Evolutionary conservation across 73 alveolate species (phyloP).

Genomic region (Paraurostyla sp.): DNA sequence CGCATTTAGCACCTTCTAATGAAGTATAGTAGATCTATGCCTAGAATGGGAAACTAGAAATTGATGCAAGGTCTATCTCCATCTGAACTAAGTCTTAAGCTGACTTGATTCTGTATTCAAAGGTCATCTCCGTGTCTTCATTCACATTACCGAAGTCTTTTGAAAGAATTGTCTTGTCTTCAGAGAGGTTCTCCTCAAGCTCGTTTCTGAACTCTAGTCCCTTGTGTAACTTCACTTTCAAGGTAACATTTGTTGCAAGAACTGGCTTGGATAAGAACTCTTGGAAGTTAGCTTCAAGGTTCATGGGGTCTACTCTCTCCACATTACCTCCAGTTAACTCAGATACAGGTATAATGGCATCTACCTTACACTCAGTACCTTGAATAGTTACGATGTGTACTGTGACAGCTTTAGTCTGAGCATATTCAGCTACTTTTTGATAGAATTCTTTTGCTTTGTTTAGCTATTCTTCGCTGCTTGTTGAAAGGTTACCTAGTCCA

Average conservation of each 20-base stretch:
- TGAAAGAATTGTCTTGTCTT: constrained; percentile 69
- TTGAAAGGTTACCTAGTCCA: constrained; percentile 66
- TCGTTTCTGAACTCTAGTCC: constrained; percentile 72
- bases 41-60: constrained; percentile 88
- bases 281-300: constrained; percentile 61
- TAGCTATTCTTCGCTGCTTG: constrained; percentile 44
- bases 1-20: constrained; percentile 83
- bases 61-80: constrained; percentile 65
- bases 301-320: constrained; percentile 70
- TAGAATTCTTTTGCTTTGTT: constrained; percentile 60
- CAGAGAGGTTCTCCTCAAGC: constrained; percentile 65
- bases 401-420: constrained; percentile 78
- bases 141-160: constrained; percentile 92
- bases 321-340: constrained; percentile 85
- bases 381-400: constrained; percentile 74
- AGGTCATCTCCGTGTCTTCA: constrained; percentile 82
- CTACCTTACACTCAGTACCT: constrained; percentile 78
- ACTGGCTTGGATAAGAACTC: constrained; percentile 66
- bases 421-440: constrained; percentile 74
- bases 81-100: constrained; percentile 69
- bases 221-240: constrained; percentile 74
- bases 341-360: constrained; percentile 73
- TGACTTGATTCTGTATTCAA: constrained; percentile 86
- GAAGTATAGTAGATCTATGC: constrained; percentile 76
- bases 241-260: constrained; percentile 72